Percentiles rank a stretch among this genome's conserved stretches.
These are phyloP conservation scores for Pythium aquatile DNA, from an alignment of 352 stramenopile species.

Conservation along the genomic window DNA sequence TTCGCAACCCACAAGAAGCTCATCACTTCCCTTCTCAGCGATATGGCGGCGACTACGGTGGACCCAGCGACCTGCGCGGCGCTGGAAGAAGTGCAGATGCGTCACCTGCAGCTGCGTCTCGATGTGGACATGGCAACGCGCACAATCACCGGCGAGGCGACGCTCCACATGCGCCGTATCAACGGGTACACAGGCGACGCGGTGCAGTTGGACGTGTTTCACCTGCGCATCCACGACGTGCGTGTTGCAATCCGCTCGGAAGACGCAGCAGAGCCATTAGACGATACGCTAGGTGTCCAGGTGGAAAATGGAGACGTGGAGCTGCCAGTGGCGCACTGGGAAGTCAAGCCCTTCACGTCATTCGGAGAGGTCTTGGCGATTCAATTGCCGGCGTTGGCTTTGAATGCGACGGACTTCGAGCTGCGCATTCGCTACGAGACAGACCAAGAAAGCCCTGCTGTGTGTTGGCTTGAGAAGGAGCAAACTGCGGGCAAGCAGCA, in stretches of 20 bases:
- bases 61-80: slow-evolving; percentile 67
- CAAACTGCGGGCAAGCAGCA: slow-evolving; percentile 78
- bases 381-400: slow-evolving; percentile 29
- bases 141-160: slow-evolving; percentile 32
- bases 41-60: slow-evolving; percentile 9
- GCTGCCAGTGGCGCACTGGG: slow-evolving; percentile 29
- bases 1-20: neutral
- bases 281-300: slow-evolving; percentile 5
- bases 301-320: slow-evolving; percentile 13
- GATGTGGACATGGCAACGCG: slow-evolving; percentile 43
- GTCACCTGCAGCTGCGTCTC: slow-evolving; percentile 49
- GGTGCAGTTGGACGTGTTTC: slow-evolving; percentile 62
- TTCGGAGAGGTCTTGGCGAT: slow-evolving; percentile 65
- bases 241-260: slow-evolving; percentile 22
- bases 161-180: slow-evolving; percentile 38
- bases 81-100: slow-evolving; percentile 47
- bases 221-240: slow-evolving; percentile 52
- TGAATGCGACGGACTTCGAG: slow-evolving; percentile 28
- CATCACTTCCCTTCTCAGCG: neutral
- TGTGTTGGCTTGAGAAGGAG: slow-evolving; percentile 83
- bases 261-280: neutral
- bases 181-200: slow-evolving; percentile 2
- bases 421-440: slow-evolving; percentile 69
- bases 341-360: slow-evolving; percentile 53
- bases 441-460: slow-evolving; percentile 54